phyloP scores from a whole-genome alignment of 2,329 filamentous ascomycete genomes.

The Geosmithia morbida region DNA sequence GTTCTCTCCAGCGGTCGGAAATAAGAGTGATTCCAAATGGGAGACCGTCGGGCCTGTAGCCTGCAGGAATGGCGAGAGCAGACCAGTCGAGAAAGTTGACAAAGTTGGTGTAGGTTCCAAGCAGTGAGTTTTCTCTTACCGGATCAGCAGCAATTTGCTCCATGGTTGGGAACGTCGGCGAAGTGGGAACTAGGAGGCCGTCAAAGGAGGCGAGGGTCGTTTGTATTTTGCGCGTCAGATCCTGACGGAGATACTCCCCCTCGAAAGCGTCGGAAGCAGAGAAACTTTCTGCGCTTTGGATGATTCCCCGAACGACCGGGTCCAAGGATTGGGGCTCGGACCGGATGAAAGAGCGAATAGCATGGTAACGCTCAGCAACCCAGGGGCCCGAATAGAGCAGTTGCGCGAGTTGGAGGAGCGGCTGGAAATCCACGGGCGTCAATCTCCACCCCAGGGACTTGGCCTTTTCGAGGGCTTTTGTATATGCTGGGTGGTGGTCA shows the following conservation, averaged over 20 bases:
- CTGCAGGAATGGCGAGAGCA: conserved; percentile 37
- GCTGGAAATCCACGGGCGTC: conserved; percentile 27
- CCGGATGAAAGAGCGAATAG: conserved; percentile 31
- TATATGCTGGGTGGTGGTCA: conserved; percentile 26
- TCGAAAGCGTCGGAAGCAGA: conserved; percentile 30
- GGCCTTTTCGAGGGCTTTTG: conserved; percentile 22
- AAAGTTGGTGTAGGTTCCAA: conserved; percentile 45
- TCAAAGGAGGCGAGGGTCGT: conserved; percentile 25
- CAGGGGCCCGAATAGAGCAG: conserved; percentile 43
- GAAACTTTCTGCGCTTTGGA: conserved; percentile 21
- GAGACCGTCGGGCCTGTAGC: conserved; percentile 18
- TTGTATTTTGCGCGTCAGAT: conserved; percentile 26
- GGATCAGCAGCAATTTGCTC: conserved; percentile 35
- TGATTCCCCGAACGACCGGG: conserved; percentile 18
- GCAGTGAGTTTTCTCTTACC: conserved; percentile 33
- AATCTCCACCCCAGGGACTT: conserved; percentile 23
- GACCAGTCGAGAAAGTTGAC: conserved; percentile 46
- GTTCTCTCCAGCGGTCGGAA: conserved; percentile 18
- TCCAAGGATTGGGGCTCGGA: conserved; percentile 15
- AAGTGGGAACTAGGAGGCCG: conserved; percentile 39
- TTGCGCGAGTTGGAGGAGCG: conserved; percentile 35
- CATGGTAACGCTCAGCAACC: conserved; percentile 40
- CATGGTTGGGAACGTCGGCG: conserved; percentile 35
- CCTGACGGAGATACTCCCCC: conserved; percentile 19
- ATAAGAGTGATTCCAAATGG: conserved; percentile 24